Percentiles rank a stretch among this genome's conserved stretches.
Evolutionary conservation across 352 stramenopile species (phyloP).

Genomic region (Pythium rishiriense): DNA sequence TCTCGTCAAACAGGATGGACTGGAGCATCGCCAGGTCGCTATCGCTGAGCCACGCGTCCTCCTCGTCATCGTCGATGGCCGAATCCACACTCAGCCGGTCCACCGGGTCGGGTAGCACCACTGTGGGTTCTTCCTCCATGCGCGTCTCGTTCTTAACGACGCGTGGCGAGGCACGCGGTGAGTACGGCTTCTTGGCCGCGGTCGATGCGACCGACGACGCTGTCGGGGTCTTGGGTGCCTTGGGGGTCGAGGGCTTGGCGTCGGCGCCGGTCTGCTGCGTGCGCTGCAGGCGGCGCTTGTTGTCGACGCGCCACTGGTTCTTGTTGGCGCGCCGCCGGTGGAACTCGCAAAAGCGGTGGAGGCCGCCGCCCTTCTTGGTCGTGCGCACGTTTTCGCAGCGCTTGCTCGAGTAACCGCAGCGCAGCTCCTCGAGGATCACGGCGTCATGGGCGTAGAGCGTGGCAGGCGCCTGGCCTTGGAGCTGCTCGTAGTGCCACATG

Average conservation of each 20-base stretch:
- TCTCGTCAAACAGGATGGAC: conserved; percentile 22
- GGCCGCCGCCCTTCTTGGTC: conserved; percentile 20
- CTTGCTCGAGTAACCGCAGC: conserved; percentile 23
- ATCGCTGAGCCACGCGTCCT: conserved; percentile 17
- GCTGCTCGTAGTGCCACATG: conserved; percentile 27
- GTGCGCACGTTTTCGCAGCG: conserved; percentile 22
- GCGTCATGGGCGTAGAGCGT: conserved; percentile 15
- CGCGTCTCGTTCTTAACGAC: conserved; percentile 16
- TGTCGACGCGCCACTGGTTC: conserved; percentile 69
- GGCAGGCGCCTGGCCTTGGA: conserved; percentile 13
- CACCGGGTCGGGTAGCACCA: conserved; percentile 12
- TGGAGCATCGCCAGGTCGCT: conserved; percentile 23
- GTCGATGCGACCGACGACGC: conserved; percentile 2
- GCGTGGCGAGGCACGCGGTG: conserved; percentile 10
- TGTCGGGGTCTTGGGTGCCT: neutral
- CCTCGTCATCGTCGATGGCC: conserved; percentile 1
- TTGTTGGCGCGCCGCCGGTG: conserved; percentile 73
- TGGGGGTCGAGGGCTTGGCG: neutral
- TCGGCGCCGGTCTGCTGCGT: neutral
- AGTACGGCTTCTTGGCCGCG: conserved; percentile 8
- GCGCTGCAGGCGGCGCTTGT: conserved; percentile 40
- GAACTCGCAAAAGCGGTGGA: conserved; percentile 20
- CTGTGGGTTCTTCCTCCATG: neutral
- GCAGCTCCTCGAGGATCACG: conserved; percentile 14
- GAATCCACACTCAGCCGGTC: neutral